Evolutionary conservation across 1,139 yeast genomes (phyloP).

Genomic region (Yamadazyma diddensiae): DNA sequence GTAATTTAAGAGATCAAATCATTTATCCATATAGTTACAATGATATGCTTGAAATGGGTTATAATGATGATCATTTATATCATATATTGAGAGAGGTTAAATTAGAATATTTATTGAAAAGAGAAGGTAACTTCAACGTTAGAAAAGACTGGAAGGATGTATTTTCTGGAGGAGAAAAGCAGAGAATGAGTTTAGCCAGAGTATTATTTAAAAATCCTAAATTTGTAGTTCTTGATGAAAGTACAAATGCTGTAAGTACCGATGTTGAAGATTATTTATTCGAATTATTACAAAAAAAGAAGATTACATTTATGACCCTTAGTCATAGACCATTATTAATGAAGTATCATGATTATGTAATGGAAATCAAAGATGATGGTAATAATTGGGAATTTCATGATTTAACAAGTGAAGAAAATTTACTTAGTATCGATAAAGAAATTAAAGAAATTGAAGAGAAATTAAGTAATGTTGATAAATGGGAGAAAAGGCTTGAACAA

Average conservation of each 20-base stretch:
- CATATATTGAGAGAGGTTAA: conserved; percentile 73
- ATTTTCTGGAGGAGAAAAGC: conserved; percentile 93
- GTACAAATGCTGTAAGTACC: conserved; percentile 88
- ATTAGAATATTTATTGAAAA: conserved; percentile 68
- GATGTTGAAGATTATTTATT: conserved; percentile 90
- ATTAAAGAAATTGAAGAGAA: conserved; percentile 58
- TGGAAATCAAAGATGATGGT: conserved; percentile 55
- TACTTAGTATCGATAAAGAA: conserved; percentile 62
- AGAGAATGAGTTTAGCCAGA: conserved; percentile 86
- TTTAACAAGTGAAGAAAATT: conserved; percentile 58
- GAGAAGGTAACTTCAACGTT: conserved; percentile 62
- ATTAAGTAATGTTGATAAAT: conserved; percentile 47
- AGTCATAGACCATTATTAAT: conserved; percentile 83
- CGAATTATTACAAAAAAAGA: conserved; percentile 66
- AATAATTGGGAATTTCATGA: conserved; percentile 43
- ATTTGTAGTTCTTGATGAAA: conserved; percentile 86
- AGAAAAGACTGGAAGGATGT: conserved; percentile 86
- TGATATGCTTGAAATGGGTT: conserved; percentile 74
- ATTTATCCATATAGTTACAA: conserved; percentile 80
- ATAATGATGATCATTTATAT: conserved; percentile 66
- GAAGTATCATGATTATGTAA: conserved; percentile 76
- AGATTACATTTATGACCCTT: conserved; percentile 78
- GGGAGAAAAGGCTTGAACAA: conserved; percentile 50
- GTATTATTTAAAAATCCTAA: conserved; percentile 77
- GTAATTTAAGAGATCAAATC: conserved; percentile 82